Percentiles rank a stretch among this genome's conserved stretches.
Conservation (phyloP, 768 basidiomycete species). For the Lactarius quietus region DNA sequence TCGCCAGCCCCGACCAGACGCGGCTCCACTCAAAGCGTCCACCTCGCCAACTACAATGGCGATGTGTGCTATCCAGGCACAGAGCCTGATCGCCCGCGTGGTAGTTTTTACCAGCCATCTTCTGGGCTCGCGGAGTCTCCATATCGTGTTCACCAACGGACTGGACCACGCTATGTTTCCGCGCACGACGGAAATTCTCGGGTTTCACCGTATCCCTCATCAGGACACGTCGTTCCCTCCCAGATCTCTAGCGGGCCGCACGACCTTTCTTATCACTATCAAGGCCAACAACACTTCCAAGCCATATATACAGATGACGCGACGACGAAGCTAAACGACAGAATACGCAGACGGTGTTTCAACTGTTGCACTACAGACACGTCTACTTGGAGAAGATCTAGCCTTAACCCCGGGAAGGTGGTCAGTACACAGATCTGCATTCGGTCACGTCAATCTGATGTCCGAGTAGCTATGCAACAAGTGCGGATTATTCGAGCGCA, state of each 20-base stretch:
- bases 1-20: conserved; percentile 50
- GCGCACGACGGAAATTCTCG: conserved; percentile 21
- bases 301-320: conserved; percentile 71
- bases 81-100: conserved; percentile 21
- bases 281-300: conserved; percentile 38
- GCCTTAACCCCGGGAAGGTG: conserved; percentile 79
- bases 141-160: conserved; percentile 26
- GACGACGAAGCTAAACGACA: conserved; percentile 72
- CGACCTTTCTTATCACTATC: conserved; percentile 36
- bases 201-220: conserved; percentile 26
- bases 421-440: conserved; percentile 32
- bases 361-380: conserved; percentile 86
- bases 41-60: conserved; percentile 40
- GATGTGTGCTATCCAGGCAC: conserved; percentile 19
- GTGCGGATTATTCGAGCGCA: conserved; percentile 77
- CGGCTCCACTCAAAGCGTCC: conserved; percentile 37
- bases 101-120: conserved; percentile 20
- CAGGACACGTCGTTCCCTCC: conserved; percentile 29
- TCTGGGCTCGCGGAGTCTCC: conserved; percentile 6
- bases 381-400: conserved; percentile 74
- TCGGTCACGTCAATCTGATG: conserved; percentile 1
- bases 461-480: conserved; percentile 48
- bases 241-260: conserved; percentile 23
- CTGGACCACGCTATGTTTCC: conserved; percentile 20
- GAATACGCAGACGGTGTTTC: conserved; percentile 74